Evolutionary conservation across 2,329 filamentous ascomycete genomes (phyloP).

Genomic region (Arthrocladium fulminans): DNA sequence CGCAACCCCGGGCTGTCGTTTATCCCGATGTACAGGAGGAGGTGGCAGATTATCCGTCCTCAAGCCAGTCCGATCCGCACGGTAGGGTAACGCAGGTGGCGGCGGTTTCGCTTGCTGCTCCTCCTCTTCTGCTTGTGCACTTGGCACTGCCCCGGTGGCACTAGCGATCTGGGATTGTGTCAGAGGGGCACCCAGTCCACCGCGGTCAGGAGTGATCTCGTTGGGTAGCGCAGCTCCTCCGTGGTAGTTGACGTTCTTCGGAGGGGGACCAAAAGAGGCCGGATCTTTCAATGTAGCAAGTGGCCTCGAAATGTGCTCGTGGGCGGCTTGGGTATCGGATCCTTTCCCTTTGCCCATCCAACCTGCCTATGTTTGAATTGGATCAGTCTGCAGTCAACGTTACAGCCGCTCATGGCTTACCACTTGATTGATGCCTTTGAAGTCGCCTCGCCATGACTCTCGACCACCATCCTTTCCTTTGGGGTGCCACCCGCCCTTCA

Average conservation of each 20-base stretch:
- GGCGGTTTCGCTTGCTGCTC: constrained; percentile 33
- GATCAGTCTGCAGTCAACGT: constrained; percentile 11
- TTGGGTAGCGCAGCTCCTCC: constrained; percentile 37
- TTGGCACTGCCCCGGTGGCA: constrained; percentile 25
- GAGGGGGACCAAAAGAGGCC: constrained; percentile 68
- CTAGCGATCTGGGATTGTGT: constrained; percentile 30
- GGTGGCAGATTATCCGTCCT: constrained; percentile 60
- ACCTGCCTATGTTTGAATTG: constrained; percentile 39
- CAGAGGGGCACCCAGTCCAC: constrained; percentile 37
- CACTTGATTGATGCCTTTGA: constrained; percentile 50
- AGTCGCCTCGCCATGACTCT: constrained; percentile 48
- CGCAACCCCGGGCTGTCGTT: constrained; percentile 24
- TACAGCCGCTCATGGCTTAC: constrained; percentile 31
- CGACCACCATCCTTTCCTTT: constrained; percentile 44
- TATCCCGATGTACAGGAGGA: constrained; percentile 50
- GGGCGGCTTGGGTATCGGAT: constrained; percentile 28
- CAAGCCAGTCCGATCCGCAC: constrained; percentile 61
- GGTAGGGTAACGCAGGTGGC: constrained; percentile 56
- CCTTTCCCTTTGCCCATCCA: constrained; percentile 50
- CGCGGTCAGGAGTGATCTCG: constrained; percentile 36
- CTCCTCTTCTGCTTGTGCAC: constrained; percentile 23
- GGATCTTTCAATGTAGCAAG: constrained; percentile 67
- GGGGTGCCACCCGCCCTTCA: constrained; percentile 48
- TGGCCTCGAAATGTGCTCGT: constrained; percentile 51
- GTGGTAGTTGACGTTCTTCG: constrained; percentile 53